A percentile compares a stretch with the other conserved stretches of the same genome.
phyloP scores from a whole-genome alignment of 2,329 filamentous ascomycete genomes.

The Penicillium freii region DNA sequence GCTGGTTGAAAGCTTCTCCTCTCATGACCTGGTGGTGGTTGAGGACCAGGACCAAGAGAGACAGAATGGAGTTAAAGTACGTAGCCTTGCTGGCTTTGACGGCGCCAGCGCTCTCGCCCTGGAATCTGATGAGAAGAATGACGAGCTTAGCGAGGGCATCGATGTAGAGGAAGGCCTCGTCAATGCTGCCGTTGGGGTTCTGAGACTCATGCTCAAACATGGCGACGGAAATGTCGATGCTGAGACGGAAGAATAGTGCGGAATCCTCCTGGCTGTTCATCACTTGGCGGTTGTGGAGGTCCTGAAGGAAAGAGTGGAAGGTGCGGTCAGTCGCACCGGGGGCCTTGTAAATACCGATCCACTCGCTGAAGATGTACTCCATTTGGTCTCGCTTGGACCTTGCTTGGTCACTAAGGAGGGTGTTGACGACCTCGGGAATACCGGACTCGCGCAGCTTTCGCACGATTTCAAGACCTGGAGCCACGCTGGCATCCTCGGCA shows the following conservation, averaged over 20 bases:
- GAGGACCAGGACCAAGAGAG: slow-evolving; percentile 74
- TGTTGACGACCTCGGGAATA: slow-evolving; percentile 55
- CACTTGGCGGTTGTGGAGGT: slow-evolving; percentile 72
- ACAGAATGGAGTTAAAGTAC: slow-evolving; percentile 75
- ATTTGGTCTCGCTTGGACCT: slow-evolving; percentile 73
- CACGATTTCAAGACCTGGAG: slow-evolving; percentile 69
- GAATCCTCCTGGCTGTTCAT: slow-evolving; percentile 74
- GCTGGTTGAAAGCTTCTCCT: slow-evolving; percentile 78
- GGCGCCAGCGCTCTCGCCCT: slow-evolving; percentile 59
- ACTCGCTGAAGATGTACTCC: slow-evolving; percentile 95
- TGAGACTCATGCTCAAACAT: slow-evolving; percentile 72
- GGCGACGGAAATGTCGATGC: slow-evolving; percentile 74
- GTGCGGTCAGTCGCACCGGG: slow-evolving; percentile 72
- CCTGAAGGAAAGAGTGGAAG: slow-evolving; percentile 73
- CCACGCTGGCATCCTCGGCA: slow-evolving; percentile 65
- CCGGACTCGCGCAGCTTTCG: slow-evolving; percentile 58
- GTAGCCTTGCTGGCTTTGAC: slow-evolving; percentile 63
- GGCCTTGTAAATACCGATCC: slow-evolving; percentile 79
- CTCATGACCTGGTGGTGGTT: slow-evolving; percentile 81
- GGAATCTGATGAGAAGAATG: slow-evolving; percentile 70
- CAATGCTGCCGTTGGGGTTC: slow-evolving; percentile 58
- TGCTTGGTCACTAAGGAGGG: slow-evolving; percentile 56
- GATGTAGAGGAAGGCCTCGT: slow-evolving; percentile 61
- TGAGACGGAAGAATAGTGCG: slow-evolving; percentile 73
- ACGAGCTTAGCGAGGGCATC: slow-evolving; percentile 84